Percentiles rank a stretch among this genome's conserved stretches.
Conservation (phyloP, 352 stramenopile species). For the Thalassiosira livingstoniorum region DNA sequence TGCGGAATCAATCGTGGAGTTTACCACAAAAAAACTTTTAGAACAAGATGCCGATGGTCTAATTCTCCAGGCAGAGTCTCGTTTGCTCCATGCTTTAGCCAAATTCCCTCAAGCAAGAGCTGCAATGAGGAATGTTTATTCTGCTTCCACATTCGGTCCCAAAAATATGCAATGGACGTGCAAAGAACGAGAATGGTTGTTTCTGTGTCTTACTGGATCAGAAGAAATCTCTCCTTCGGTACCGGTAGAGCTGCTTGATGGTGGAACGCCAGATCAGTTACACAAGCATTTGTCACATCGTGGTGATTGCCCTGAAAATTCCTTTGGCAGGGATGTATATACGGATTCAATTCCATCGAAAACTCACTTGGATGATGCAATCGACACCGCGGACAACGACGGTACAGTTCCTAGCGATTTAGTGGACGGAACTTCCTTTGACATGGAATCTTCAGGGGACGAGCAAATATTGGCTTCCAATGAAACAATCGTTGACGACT, state of each 20-base stretch:
- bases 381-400: not conserved
- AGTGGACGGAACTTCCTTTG: not conserved
- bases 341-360: no score
- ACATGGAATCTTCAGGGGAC: not conserved
- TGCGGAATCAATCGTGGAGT: conserved; percentile 45
- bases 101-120: conserved; percentile 60
- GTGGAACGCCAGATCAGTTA: conserved; percentile 46
- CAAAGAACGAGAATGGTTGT: conserved; percentile 69
- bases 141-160: conserved; percentile 42
- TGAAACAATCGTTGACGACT: no score
- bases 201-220: conserved; percentile 63
- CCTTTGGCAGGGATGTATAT: conserved; percentile 47
- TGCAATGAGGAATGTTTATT: conserved; percentile 59
- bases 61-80: conserved; percentile 58
- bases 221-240: conserved; percentile 43
- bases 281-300: conserved; percentile 41
- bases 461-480: not conserved
- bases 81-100: conserved; percentile 66
- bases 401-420: not conserved
- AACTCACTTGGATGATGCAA: no score
- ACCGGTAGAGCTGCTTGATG: conserved; percentile 46
- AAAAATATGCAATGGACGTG: conserved; percentile 65
- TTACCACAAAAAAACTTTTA: conserved; percentile 49
- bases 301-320: conserved; percentile 51
- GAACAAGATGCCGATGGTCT: conserved; percentile 50